Conservation (phyloP, 108 stramenopile genomes). For the Cylindrotheca closterium region DNA sequence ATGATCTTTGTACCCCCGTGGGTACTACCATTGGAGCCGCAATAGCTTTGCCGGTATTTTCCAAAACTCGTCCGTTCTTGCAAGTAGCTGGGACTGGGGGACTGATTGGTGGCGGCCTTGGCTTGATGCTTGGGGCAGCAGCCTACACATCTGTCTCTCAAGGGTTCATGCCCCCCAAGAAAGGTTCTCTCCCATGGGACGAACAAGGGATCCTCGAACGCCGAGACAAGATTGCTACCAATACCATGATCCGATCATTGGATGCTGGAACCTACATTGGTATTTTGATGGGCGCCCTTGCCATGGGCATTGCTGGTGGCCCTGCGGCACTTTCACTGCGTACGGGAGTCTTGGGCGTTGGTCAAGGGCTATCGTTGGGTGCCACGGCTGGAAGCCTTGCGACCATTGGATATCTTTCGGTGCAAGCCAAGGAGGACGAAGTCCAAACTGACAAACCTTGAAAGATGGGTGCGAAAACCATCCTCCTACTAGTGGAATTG, state of each 20-base stretch:
- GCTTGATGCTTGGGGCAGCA: not conserved
- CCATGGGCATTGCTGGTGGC: not conserved
- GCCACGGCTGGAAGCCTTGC: not conserved
- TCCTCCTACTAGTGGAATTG: too few relatives aligned
- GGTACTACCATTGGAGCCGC: not conserved
- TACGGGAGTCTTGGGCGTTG: not conserved
- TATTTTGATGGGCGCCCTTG: not conserved
- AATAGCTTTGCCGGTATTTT: not conserved
- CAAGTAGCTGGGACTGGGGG: constrained; percentile 2
- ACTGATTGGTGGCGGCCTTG: not conserved
- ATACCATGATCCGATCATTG: constrained; percentile 1
- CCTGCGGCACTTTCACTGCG: not conserved
- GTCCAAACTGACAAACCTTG: too few relatives aligned
- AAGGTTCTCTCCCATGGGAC: not conserved
- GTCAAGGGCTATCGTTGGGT: not conserved
- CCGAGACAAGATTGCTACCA: not conserved
- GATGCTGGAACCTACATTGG: constrained; percentile 3
- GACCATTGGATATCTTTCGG: not conserved
- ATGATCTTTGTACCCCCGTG: not conserved
- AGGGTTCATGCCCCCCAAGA: not conserved
- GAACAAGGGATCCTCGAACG: not conserved
- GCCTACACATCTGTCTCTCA: not conserved
- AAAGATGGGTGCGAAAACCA: too few relatives aligned
- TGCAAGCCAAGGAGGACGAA: too few relatives aligned
- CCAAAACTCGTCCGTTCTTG: not conserved